A percentile compares a stretch with the other conserved stretches of the same genome.
These are phyloP conservation scores for Nemania sp. DNA, from an alignment of 2,329 filamentous ascomycete species.

Conservation along the genomic window DNA sequence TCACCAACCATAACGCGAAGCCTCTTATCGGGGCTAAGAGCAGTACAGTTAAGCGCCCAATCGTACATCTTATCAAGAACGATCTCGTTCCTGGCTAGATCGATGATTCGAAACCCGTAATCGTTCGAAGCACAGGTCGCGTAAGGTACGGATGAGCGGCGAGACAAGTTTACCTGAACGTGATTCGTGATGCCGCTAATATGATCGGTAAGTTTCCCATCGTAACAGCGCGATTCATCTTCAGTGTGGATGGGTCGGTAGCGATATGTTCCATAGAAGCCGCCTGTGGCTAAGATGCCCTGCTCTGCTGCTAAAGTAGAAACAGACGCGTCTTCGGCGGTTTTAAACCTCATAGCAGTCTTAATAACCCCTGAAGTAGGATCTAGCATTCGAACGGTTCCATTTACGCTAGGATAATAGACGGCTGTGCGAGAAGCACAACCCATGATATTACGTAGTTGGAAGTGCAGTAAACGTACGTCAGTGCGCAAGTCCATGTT, in stretches of 20 bases:
- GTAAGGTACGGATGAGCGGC: conserved; percentile 63
- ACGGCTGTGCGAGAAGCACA: conserved; percentile 66
- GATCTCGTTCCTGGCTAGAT: conserved; percentile 70
- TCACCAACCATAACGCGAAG: conserved; percentile 81
- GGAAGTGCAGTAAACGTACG: conserved; percentile 72
- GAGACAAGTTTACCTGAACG: conserved; percentile 66
- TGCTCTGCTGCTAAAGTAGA: conserved; percentile 65
- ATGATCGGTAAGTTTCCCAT: conserved; percentile 62
- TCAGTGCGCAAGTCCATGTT: conserved; percentile 67
- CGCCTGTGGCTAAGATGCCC: conserved; percentile 69
- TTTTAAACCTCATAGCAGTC: conserved; percentile 58
- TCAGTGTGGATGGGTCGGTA: conserved; percentile 60
- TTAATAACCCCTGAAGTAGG: conserved; percentile 61
- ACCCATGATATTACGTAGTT: conserved; percentile 72
- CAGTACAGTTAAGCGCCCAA: conserved; percentile 77
- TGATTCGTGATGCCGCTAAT: conserved; percentile 73
- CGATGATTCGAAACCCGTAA: conserved; percentile 67
- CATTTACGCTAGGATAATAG: conserved; percentile 65
- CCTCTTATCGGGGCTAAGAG: conserved; percentile 77
- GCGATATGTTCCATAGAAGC: conserved; percentile 68
- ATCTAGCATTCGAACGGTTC: conserved; percentile 65
- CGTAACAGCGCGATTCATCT: conserved; percentile 51
- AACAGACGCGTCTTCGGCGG: conserved; percentile 56
- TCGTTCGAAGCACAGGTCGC: conserved; percentile 75
- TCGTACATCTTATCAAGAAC: conserved; percentile 65